Base-by-base conservation (phyloP, 345 rosid species). In the Gossypium bickii region DNA sequence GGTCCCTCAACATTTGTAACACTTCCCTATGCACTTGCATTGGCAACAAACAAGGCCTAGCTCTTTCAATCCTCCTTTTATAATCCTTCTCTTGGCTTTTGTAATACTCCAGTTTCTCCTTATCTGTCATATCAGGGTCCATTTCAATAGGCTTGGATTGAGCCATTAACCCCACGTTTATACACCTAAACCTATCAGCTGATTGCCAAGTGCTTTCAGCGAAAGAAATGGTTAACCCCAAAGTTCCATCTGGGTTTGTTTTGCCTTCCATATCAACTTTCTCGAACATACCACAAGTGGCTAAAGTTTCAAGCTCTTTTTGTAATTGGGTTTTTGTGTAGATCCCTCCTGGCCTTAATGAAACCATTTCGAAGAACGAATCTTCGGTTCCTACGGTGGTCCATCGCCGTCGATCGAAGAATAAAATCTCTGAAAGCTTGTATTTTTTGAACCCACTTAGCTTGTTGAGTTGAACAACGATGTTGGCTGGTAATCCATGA, bases 261-360 rank as follows among this genome's bases (percentile, higher is more conserved):
- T 86, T 91, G 55, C 90, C 90, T 70, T 93, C 97, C 86, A 96
- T 82, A 25, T 93, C 99, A 17, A 96, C 97, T 71, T 85, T 96
- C 87, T 96, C 98, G 49, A 93, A 96, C 98, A 93, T 96, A n/a
- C 99, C 99, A 38, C 99, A 93, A 7, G 94, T 89, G 45, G 97
- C 93, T 51, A 96, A 84, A 16, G 85, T 86, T 78, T 96, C 97
- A 0, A 96, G 93, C 90, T 96, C 99, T 75, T 92, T 92, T 76
- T 83, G 88, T 17, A 93, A 82, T 78, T 92, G 95, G 3, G 92
- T 74, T 79, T 92, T 96, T 1, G 97, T 90, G 87, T 93, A 96
- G 27, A 92, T 81, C 47, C 98, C 97, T 0, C 95, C 95, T 0
- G 97, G 92, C 18, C 90, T 87, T 29, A 96, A 74, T 7, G 95